Percentiles rank a stretch among this genome's conserved stretches.
These are phyloP conservation scores for Strigomonas culicis DNA, from an alignment of 208 protist genomes.

Conservation along the genomic window DNA sequence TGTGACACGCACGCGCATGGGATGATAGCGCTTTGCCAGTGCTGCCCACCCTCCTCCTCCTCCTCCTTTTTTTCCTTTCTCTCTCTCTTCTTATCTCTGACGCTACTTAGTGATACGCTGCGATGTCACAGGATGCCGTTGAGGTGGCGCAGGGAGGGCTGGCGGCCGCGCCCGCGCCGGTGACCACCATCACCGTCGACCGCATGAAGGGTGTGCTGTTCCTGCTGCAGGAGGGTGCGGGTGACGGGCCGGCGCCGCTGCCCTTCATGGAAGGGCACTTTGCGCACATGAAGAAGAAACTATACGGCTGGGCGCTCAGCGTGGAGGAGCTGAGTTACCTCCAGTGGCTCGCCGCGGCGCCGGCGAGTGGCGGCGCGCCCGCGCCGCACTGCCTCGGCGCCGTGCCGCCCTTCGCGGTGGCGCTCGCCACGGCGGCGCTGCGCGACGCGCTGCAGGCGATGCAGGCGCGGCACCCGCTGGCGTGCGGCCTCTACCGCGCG, in stretches of 20 bases:
- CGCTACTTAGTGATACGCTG: no score
- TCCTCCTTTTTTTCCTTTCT: no score
- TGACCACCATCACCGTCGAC: background rate
- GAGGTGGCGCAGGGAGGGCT: no score
- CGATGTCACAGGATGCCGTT: no score
- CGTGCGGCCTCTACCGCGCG: constrained; percentile 27
- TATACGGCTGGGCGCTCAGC: constrained; percentile 31
- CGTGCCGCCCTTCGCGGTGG: background rate
- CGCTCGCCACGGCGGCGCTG: background rate
- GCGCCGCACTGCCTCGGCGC: no score
- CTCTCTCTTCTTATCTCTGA: no score
- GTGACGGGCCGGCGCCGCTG: background rate
- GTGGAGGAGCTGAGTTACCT: constrained; percentile 56
- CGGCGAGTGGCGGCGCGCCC: background rate
- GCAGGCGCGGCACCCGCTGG: background rate
- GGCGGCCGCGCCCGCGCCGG: no score
- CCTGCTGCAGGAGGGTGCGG: background rate
- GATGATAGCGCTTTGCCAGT: no score
- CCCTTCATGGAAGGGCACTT: constrained; percentile 10
- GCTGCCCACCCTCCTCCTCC: no score
- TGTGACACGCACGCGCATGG: no score
- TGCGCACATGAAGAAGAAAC: constrained; percentile 44
- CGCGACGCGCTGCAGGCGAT: background rate
- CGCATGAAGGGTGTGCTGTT: constrained; percentile 10
- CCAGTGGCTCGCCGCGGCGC: background rate